Evolutionary conservation across 208 protist genomes (phyloP), one percentile per base, ranked within the genome.

Genomic region (Novymonas esmeraldas): DNA sequence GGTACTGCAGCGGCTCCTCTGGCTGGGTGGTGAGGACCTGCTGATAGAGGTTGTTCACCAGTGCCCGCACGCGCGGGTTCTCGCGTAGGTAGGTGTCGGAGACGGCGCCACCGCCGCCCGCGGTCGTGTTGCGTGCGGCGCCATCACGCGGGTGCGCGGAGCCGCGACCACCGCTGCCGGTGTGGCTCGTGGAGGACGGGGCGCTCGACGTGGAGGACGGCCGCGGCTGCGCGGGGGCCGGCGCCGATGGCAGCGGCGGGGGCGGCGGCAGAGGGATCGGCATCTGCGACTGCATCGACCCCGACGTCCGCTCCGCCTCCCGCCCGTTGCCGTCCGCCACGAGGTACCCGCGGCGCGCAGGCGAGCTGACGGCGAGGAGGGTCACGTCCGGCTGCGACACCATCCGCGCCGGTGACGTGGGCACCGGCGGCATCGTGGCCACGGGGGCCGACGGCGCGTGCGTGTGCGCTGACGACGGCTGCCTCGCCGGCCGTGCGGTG

Each of bases 1-100:
- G 39, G 50, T 70, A 78, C 10, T 61, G 63, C 55, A 73, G 58
- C 38, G 85, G 85, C 14, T 92, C 76, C 24, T 79, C 79, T 1
- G 85, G 85, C 44, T 69, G 62, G 1, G 72, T 74, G 31, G 36
- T 77, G 13, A 92, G 16, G 20, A 92, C 73, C n/a, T 61, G 64
- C 41, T 75, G 78, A 20, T 84, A 84, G 9, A 92, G 59, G 29
- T 71, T 42, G 38, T 87, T 79, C 22, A 92, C 81, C 28, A 85
- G 70, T 6, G 48, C 55, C n/a, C 59, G 41, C 36, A 74, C 69
- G 28, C 69, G 69, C 34, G 69, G 60, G 38, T 67, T 74, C n/a
- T 63, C 69, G 41, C 60, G 69, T 51, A 73, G 44, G 34, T 49
- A 73, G 6, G 51, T 50, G 0, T 73, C 58, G 5, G 11, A 24